Evolutionary conservation across 306 rosid species (phyloP).

Genomic region (Dalbergia cochinchinensis): DNA sequence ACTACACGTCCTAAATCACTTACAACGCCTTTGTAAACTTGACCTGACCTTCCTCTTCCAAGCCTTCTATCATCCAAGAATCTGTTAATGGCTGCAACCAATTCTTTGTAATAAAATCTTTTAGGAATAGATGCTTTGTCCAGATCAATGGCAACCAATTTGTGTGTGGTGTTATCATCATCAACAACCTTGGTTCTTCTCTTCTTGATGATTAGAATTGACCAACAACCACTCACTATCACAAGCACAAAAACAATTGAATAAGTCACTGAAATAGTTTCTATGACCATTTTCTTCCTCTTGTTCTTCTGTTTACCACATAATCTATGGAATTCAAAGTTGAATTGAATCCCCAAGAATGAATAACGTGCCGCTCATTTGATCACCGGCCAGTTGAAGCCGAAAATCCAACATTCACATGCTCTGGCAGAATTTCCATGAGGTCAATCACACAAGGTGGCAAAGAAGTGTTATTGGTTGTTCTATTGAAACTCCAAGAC

Average conservation of each 20-base stretch:
- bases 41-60: conserved; percentile 64
- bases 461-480: background rate
- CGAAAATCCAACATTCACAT: conserved; percentile 43
- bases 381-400: background rate
- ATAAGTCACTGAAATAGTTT: background rate
- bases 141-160: conserved; percentile 4
- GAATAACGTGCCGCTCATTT: conserved; percentile 11
- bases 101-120: conserved; percentile 52
- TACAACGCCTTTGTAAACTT: conserved; percentile 54
- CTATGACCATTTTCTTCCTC: background rate
- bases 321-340: background rate
- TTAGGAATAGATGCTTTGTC: conserved; percentile 53
- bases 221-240: conserved; percentile 1
- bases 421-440: conserved; percentile 23
- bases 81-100: conserved; percentile 49
- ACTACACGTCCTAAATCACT: conserved; percentile 38
- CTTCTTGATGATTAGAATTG: background rate
- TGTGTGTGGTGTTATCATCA: background rate
- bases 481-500: conserved; percentile 43
- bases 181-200: background rate
- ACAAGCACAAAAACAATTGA: background rate
- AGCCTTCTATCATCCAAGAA: conserved; percentile 51
- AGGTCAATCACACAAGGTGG: conserved; percentile 5
- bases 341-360: conserved; percentile 45
- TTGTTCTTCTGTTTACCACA: background rate